phyloP scores from a whole-genome alignment of 306 rosid species.

The Vachellia collinsii region DNA sequence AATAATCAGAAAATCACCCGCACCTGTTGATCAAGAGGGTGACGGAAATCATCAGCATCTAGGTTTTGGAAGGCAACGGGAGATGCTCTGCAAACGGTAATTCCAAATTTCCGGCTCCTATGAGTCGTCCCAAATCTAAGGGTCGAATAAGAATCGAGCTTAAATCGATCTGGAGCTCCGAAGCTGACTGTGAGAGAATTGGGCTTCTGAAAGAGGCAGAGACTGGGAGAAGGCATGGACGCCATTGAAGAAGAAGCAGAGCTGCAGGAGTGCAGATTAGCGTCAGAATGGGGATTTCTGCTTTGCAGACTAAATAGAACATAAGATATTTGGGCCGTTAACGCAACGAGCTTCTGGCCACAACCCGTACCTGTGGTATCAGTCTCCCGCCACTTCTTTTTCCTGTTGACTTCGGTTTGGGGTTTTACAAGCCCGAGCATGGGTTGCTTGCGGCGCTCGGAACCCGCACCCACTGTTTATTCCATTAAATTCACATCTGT shows the following conservation, averaged over 20 bases:
- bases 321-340: neutral
- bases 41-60: slow-evolving; percentile 96
- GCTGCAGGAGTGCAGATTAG: slow-evolving; percentile 10
- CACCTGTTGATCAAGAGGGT: slow-evolving; percentile 93
- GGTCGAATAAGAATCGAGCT: slow-evolving; percentile 28
- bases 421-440: neutral
- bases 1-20: neutral
- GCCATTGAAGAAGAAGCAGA: slow-evolving; percentile 57
- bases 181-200: slow-evolving; percentile 36
- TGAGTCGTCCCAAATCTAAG: slow-evolving; percentile 34
- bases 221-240: slow-evolving; percentile 57
- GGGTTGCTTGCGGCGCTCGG: neutral
- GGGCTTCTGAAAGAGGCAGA: slow-evolving; percentile 50
- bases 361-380: slow-evolving; percentile 55
- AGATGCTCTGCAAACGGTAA: slow-evolving; percentile 59
- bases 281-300: neutral
- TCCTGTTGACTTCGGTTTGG: slow-evolving; percentile 51
- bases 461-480: no score
- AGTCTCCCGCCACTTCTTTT: slow-evolving; percentile 71
- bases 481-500: neutral
- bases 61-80: slow-evolving; percentile 71
- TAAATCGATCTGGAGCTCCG: slow-evolving; percentile 37
- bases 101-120: slow-evolving; percentile 34
- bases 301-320: neutral
- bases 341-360: slow-evolving; percentile 52